phyloP scores from a whole-genome alignment of 495 filamentous ascomycete genomes.

The Hypoxylon cercidicola region DNA sequence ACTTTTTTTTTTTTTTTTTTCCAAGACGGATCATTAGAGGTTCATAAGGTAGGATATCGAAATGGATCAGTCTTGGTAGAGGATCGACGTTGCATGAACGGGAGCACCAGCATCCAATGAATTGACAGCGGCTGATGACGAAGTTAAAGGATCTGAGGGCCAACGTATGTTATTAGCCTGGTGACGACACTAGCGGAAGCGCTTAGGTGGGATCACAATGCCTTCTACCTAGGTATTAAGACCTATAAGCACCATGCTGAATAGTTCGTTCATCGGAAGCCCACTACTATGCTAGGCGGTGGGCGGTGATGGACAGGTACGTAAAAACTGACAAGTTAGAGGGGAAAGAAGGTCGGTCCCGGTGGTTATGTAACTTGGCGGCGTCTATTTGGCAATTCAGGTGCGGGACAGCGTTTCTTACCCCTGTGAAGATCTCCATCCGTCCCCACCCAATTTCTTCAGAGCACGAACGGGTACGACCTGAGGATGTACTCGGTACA shows the following conservation, averaged over 20 bases:
- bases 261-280: slow-evolving; percentile 1
- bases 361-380: slow-evolving; percentile 16
- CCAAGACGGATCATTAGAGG: slow-evolving; percentile 5
- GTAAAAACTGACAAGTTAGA: slow-evolving; percentile 10
- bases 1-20: not conserved
- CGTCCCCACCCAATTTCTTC: slow-evolving; percentile 15
- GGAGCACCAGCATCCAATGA: slow-evolving; percentile 17
- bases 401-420: slow-evolving; percentile 14
- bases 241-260: no score
- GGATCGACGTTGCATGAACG: slow-evolving; percentile 35
- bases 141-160: slow-evolving; percentile 1
- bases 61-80: slow-evolving; percentile 4
- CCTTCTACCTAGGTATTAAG: slow-evolving; percentile 3
- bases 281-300: not conserved
- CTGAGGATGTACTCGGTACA: slow-evolving; percentile 17
- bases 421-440: slow-evolving; percentile 34
- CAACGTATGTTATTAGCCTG: not conserved
- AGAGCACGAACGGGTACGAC: slow-evolving; percentile 20
- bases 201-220: slow-evolving; percentile 1
- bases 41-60: slow-evolving; percentile 1
- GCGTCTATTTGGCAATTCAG: slow-evolving; percentile 15
- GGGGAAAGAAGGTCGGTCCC: slow-evolving; percentile 15
- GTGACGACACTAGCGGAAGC: slow-evolving; percentile 19
- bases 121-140: slow-evolving; percentile 29
- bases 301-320: not conserved